Conservation (phyloP, 1,284 basidiomycete genomes). For the Trichosporon sp. region DNA sequence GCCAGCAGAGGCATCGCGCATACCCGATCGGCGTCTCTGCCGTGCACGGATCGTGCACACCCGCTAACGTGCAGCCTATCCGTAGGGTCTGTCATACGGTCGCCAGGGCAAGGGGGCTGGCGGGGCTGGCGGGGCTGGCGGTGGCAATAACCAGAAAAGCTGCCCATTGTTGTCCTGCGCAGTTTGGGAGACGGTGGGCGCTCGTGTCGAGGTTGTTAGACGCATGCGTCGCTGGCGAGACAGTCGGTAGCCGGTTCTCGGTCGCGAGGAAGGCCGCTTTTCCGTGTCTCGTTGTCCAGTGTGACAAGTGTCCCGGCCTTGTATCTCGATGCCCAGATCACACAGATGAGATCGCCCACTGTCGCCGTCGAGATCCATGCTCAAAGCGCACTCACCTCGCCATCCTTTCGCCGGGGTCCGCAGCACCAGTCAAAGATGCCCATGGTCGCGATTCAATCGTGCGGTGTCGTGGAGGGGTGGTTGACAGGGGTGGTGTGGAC, state of each 20-base stretch:
- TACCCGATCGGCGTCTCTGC: not conserved
- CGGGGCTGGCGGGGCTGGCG: conserved; percentile 7
- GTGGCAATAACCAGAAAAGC: not conserved
- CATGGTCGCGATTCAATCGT: not conserved
- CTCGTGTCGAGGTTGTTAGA: not conserved
- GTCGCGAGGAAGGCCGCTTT: not conserved
- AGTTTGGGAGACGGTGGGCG: not conserved
- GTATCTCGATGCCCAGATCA: not conserved
- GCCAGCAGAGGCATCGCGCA: not conserved
- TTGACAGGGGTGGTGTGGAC: not conserved
- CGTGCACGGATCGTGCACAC: not conserved
- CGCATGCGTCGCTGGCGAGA: not conserved
- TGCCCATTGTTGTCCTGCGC: not conserved
- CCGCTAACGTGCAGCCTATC: not conserved
- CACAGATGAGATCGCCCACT: not conserved
- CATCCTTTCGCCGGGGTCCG: conserved; percentile 14
- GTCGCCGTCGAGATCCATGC: not conserved
- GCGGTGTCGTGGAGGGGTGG: not conserved
- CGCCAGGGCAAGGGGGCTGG: conserved; percentile 1
- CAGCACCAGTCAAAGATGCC: conserved; percentile 17
- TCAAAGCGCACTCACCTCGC: not conserved
- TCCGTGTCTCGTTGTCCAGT: not conserved
- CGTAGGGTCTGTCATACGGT: not conserved
- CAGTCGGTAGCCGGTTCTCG: not conserved
- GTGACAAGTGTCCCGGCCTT: not conserved